Evolutionary conservation across 148 eudicot genomes (phyloP), one percentile per base, ranked within the genome.

Genomic region (Beta vulgaris): DNA sequence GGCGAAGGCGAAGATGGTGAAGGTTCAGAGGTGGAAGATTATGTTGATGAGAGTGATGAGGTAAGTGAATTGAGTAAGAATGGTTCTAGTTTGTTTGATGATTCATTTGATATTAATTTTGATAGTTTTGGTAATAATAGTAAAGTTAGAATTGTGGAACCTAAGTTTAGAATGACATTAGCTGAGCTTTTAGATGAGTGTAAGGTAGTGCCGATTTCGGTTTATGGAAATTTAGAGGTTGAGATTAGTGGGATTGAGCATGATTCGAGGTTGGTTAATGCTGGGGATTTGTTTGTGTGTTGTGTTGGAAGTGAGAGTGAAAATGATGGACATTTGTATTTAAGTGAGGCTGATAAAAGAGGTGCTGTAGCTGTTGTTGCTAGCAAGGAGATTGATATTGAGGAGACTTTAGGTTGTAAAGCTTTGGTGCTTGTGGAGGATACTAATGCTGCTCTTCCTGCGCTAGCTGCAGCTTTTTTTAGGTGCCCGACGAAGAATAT

Each of bases 361-460:
- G 99, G 99, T 31, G 99, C 99, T 12, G 94, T 89, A 42, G 99
- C 98, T 7, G 93, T 92, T 78, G 99, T 96, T 13, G 94, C 96
- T 16, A 96, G 98, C 78, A 91, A 90, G 77, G 99, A 96, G 86
- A 85, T 92, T 70, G 98, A 91, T 76, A 84, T 96, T 74, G 97
- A 92, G 79, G 98, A 84, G 83, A 96, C 92, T 29, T 75, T 92
- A 37, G 97, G 91, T 14, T 92, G 99, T 76, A 92, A 92, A 79
- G 99, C 98, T 28, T 84, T 96, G 82, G 99, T 96, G 55, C 82
- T 96, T 69, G 91, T 96, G 8, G 98, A 96, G 79, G 99, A 96
- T 69, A 91, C 97, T 4, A 87, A 69, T 68, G 82, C 85, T 0
- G 96, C 91, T 7, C 89, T 96, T 13, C 84, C 98, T 39, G 80